These are phyloP conservation scores for Malus sylvestris DNA, from an alignment of 306 rosid genomes.

Conservation along the genomic window DNA sequence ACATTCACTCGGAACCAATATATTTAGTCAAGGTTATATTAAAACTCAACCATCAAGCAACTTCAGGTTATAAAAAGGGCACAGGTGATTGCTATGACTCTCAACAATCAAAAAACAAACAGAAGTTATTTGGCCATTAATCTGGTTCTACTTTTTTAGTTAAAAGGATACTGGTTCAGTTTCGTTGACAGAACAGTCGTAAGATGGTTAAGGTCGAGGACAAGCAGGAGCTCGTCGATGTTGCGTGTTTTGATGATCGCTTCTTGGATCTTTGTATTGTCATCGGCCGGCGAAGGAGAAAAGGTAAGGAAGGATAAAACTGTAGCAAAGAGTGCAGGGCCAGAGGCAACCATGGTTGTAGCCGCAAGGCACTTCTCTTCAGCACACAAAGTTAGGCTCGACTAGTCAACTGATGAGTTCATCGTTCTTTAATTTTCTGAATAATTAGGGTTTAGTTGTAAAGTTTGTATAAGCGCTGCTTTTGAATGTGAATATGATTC, in stretches of 20 bases:
- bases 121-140: neutral
- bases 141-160: neutral
- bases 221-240: neutral
- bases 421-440: neutral
- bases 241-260: neutral
- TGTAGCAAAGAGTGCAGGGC: conserved; percentile 6
- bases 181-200: neutral
- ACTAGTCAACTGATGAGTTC: neutral
- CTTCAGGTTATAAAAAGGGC: too few relatives aligned
- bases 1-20: neutral
- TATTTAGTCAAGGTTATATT: neutral
- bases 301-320: conserved; percentile 11
- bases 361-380: conserved; percentile 46
- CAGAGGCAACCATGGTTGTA: conserved; percentile 37
- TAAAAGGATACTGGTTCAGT: neutral
- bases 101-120: neutral
- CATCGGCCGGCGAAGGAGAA: neutral
- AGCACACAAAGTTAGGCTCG: conserved; percentile 27
- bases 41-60: neutral
- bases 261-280: neutral
- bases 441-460: neutral
- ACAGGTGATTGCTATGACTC: neutral
- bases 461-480: neutral
- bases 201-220: neutral
- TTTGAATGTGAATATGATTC: neutral